Evolutionary conservation across 345 rosid species (phyloP).

Genomic region (Psidium friedrichsthalianum): DNA sequence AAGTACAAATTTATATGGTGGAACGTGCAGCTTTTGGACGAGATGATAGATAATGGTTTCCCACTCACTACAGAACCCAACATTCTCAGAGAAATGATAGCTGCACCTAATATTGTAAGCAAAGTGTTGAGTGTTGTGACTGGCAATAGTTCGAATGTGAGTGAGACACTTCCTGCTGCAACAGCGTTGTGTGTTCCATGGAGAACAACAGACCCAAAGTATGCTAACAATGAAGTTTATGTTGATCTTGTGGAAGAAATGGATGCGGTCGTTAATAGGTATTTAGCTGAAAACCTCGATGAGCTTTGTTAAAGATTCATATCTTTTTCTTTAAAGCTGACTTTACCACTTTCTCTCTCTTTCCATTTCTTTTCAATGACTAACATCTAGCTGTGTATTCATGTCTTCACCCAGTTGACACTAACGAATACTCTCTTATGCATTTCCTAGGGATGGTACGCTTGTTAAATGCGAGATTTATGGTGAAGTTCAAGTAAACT

Average conservation of each 20-base stretch:
- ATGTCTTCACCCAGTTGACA: neutral
- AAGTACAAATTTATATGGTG: neutral
- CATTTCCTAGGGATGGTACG: conserved; percentile 41
- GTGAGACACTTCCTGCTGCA: conserved; percentile 77
- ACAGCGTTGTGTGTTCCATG: conserved; percentile 88
- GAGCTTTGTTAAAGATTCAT: neutral
- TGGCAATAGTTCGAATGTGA: conserved; percentile 75
- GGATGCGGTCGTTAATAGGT: conserved; percentile 90
- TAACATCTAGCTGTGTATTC: neutral
- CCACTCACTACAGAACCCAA: conserved; percentile 95
- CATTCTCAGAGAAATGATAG: conserved; percentile 88
- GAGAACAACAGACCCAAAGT: conserved; percentile 77
- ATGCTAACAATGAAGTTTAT: conserved; percentile 79
- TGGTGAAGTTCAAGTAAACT: conserved; percentile 84
- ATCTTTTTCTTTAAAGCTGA: neutral
- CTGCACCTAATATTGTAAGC: conserved; percentile 84
- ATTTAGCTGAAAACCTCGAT: neutral
- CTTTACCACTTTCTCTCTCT: neutral
- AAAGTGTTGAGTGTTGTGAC: conserved; percentile 93
- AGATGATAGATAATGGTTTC: conserved; percentile 98
- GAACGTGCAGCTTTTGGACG: conserved; percentile 72
- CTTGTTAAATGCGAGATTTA: conserved; percentile 63
- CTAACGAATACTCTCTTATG: neutral
- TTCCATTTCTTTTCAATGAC: neutral
- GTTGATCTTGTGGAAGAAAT: conserved; percentile 93